phyloP scores from a whole-genome alignment of 129 eudicot genomes.

The Escallonia rubra region DNA sequence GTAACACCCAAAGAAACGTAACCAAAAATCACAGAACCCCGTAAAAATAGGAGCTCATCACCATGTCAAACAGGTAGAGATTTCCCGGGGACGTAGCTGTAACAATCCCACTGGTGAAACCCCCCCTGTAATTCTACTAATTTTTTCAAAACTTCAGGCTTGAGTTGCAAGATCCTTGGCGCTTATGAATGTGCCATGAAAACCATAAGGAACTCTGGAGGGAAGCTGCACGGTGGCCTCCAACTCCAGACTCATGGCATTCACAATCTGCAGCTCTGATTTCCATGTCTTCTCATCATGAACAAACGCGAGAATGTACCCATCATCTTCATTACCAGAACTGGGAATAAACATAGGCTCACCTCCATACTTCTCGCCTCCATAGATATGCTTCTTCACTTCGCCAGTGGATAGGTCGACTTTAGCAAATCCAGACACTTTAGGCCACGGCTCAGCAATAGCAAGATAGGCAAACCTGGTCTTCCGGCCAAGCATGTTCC shows the following conservation, averaged over 20 bases:
- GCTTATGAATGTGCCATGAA: conserved; percentile 58
- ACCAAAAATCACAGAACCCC: neutral
- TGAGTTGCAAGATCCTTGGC: conserved; percentile 41
- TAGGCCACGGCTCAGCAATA: conserved; percentile 70
- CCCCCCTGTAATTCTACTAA: conserved; percentile 9
- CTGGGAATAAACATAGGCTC: conserved; percentile 53
- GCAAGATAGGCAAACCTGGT: conserved; percentile 48
- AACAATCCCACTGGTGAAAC: conserved; percentile 29
- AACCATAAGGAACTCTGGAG: conserved; percentile 56
- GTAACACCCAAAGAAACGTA: neutral
- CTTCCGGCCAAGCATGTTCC: conserved; percentile 39
- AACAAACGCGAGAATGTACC: conserved; percentile 42
- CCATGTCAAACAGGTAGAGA: neutral
- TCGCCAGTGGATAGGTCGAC: conserved; percentile 39
- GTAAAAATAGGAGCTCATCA: neutral
- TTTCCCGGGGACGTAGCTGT: conserved; percentile 32
- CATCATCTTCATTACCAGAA: conserved; percentile 39
- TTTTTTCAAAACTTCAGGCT: neutral
- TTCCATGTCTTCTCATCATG: conserved; percentile 55
- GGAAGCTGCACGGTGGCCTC: conserved; percentile 48
- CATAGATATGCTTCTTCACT: conserved; percentile 33
- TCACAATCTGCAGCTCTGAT: conserved; percentile 43
- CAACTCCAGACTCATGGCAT: conserved; percentile 38
- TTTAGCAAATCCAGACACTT: conserved; percentile 59
- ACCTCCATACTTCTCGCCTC: conserved; percentile 38